These are phyloP conservation scores for Fusarium compactum DNA, from an alignment of 2,329 filamentous ascomycete species.

Conservation along the genomic window DNA sequence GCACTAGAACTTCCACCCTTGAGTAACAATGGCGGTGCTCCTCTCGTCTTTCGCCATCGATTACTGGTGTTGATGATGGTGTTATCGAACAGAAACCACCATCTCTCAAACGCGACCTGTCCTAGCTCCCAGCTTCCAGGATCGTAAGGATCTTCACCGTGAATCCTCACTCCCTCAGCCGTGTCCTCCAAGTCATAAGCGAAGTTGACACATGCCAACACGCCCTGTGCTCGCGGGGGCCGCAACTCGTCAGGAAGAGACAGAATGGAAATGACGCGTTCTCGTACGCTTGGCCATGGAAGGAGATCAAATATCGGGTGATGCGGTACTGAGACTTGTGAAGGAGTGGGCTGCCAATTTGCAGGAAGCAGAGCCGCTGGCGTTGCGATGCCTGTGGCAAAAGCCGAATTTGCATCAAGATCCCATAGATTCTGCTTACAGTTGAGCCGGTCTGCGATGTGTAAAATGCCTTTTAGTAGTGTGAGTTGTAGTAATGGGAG, in stretches of 20 bases:
- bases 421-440: conserved; percentile 59
- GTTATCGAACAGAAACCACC: conserved; percentile 71
- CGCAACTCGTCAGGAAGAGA: conserved; percentile 61
- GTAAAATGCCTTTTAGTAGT: conserved; percentile 60
- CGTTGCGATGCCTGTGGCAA: conserved; percentile 51
- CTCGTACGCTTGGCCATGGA: conserved; percentile 67
- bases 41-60: conserved; percentile 60
- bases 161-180: conserved; percentile 64
- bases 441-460: conserved; percentile 62
- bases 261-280: conserved; percentile 65
- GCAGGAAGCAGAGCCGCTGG: conserved; percentile 56
- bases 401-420: conserved; percentile 60
- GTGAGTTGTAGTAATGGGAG: conserved; percentile 63
- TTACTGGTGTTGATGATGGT: conserved; percentile 67
- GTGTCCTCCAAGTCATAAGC: conserved; percentile 69
- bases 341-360: conserved; percentile 63
- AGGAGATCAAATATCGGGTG: conserved; percentile 69
- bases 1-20: conserved; percentile 20
- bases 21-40: conserved; percentile 52
- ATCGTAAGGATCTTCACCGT: conserved; percentile 62
- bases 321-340: conserved; percentile 64
- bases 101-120: conserved; percentile 67
- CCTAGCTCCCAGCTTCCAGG: conserved; percentile 67
- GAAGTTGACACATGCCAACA: conserved; percentile 63
- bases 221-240: conserved; percentile 60